Evolutionary conservation across 441 rosid genomes (phyloP), one percentile per base, ranked within the genome.

Genomic region (Arabidopsis hybrid): DNA sequence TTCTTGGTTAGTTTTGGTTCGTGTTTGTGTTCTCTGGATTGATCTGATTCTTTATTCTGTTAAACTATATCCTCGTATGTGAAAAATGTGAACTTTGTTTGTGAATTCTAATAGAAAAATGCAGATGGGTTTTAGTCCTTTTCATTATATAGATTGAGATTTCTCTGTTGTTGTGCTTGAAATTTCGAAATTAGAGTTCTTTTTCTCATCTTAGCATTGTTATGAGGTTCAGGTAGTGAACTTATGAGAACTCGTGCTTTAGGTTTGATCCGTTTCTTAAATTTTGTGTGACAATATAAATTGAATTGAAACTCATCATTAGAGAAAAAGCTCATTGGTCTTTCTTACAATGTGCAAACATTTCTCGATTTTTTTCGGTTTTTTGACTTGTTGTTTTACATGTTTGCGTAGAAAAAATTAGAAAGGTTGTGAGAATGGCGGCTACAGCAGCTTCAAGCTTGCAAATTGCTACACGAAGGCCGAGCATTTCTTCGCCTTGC

Each of bases 371-470:
- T 21, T 56, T 56, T 43, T 2, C 3, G 3, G 46, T n/a, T 59
- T 36, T 6, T 69, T 72, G 67, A 43, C 10, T 18, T 40, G 39
- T 40, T 36, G 34, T 14, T 60, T 63, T 13, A 5, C 11, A 18
- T 79, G 68, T 67, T 21, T 77, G 63, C 1, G 31, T 52, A 34
- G 78, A 55, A 75, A 74, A 43, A 40, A 59, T 73, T 69, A 21
- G 50, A 11, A 78, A 71, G 57, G n/a, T 67, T 43, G 61, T 70
- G 67, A 82, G 65, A 75, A 93, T 89, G 98, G 88, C 88, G 5
- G 86, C 83, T 35, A 69, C 81, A 67, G 78, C 83, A 67, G 90
- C 89, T 72, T 86, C 86, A 66, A 73, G 88, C 73, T 78, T 93
- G 51, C 96, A 88, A 61, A 72, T 91, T 75, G 87, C 85, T 26